A percentile compares a stretch with the other conserved stretches of the same genome.
Conservation (phyloP, 164 flowering plant genomes). For the Berberis vulgaris region DNA sequence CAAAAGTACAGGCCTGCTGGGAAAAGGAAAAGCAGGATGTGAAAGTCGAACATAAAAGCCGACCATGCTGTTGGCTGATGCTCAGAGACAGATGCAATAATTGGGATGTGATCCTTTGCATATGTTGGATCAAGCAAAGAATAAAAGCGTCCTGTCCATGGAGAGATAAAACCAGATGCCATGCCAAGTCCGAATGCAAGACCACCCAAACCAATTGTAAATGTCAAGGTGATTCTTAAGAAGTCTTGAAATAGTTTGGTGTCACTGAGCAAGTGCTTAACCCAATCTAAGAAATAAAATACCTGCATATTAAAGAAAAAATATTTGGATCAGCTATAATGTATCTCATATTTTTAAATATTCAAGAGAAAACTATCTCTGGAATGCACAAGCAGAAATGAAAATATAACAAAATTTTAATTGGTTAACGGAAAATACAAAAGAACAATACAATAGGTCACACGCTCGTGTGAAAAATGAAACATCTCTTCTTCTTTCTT, state of each 20-base stretch:
- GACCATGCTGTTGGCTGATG: slow-evolving; percentile 99
- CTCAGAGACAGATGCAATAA: slow-evolving; percentile 98
- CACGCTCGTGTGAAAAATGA: too few species aligned
- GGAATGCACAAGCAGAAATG: too few species aligned
- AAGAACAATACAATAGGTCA: too few species aligned
- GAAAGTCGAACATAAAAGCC: slow-evolving; percentile 99
- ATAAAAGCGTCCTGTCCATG: slow-evolving; percentile 98
- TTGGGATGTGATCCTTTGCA: slow-evolving; percentile 98
- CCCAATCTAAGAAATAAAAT: slow-evolving; percentile 88
- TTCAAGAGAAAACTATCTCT: neutral
- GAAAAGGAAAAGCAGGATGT: slow-evolving; percentile 85
- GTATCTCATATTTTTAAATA: neutral
- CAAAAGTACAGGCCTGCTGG: slow-evolving; percentile 98
- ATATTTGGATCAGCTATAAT: neutral
- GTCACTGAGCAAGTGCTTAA: slow-evolving; percentile 71
- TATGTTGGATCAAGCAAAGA: slow-evolving; percentile 96
- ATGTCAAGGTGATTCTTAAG: slow-evolving; percentile 75
- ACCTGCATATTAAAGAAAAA: slow-evolving; percentile 40
- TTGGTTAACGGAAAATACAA: too few species aligned
- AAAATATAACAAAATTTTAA: too few species aligned
- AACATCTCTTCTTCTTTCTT: too few species aligned
- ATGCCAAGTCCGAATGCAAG: slow-evolving; percentile 85
- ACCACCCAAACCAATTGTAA: slow-evolving; percentile 61
- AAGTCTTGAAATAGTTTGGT: slow-evolving; percentile 73
- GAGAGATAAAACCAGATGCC: slow-evolving; percentile 95